Evolutionary conservation across 257 asterid genomes (phyloP), one percentile per base, ranked within the genome.

Genomic region (Nicotiana obtusifolia): DNA sequence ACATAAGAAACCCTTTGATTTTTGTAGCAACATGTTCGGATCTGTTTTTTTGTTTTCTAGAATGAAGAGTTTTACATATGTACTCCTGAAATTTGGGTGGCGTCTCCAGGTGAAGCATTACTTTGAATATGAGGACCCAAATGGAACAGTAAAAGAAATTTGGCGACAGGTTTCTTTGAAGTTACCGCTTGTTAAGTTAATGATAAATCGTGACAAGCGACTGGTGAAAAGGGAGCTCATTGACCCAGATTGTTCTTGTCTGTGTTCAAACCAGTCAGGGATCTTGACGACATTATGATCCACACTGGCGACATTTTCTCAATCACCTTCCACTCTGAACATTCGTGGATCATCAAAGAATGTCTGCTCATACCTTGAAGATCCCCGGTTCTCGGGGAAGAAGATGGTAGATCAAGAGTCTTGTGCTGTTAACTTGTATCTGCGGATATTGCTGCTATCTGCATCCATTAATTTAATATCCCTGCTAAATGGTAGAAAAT

Each of bases 91-190:
- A 22, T 59, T 69, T 84, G 30, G n/a, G n/a, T 44, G 61, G 67
- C 15, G 10, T 26, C 64, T 85, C 67, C 94, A 95, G 99, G 97
- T 93, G 80, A 90, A 91, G 76, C 92, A 90, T 85, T 94, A 91
- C 87, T 95, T 91, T 24, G 98, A 93, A 84, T 95, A 94, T 7
- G 97, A 94, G 64, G 96, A 95, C 86, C 95, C 95, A 64, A 81
- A 93, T 73, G 99, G 99, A 82, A 87, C 98, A 2, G 98, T 94
- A 57, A 85, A 88, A 86, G 99, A 95, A 87, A 89, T 90, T 22
- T 95, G 98, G 99, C 93, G 91, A 44, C 97, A 95, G 84, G 97
- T 95, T 71, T 90, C 97, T 33, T 86, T 81, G 54, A 95, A 95
- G 91, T 84, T 95, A 52, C 94, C 95, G 7, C 95, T 90, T n/a